Base-by-base conservation (phyloP, 176 grass and related monocot genomes). In the Canna indica region DNA sequence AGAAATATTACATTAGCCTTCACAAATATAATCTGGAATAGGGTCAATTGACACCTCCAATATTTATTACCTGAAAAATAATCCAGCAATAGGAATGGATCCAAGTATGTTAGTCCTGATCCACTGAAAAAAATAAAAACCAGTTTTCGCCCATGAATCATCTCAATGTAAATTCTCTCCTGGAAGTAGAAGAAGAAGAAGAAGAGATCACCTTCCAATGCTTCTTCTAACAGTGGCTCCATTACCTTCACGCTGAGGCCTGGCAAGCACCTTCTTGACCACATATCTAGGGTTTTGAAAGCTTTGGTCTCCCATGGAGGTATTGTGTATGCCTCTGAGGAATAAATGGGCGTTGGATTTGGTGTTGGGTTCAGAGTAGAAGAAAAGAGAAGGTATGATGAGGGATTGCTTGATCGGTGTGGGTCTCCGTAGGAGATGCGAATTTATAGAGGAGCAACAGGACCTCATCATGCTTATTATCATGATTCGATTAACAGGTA, bases 201-300 rank as follows among this genome's bases (percentile, higher is more conserved):
- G 17, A 10, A 16, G 59, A 62, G 30, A 48, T 80, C 44, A 91
- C 92, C 92, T 87, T 68, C 92, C 92, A 64, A 96, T 91, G 83
- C 92, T 91, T 44, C 92, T 78, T 25, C 88, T 76, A 73, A 96
- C 92, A 38, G 69, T 91, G 79, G 92, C 92, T 72, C 92, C 92
- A 34, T 78, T 46, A 1, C 92, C 92, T 77, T 96, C 92, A 32
- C 81, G 47, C 67, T 96, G 88, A 24, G 89, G 77, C 77, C 81
- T 81, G 33, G 92, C 78, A 20, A 96, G 74, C 26, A 96, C 15
- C 79, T 85, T 89, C 81, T 87, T 87, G 1, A 77, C 74, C 25
- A 96, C 92, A 50, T 15, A 0, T 65, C 88, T 81, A 0, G 92
- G 92, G 7, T 79, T 91, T 64, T 84, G 38, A 7, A 91, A 84